These are phyloP conservation scores for Aspergillus calidoustus DNA, from an alignment of 2,329 filamentous ascomycete species.

Conservation along the genomic window DNA sequence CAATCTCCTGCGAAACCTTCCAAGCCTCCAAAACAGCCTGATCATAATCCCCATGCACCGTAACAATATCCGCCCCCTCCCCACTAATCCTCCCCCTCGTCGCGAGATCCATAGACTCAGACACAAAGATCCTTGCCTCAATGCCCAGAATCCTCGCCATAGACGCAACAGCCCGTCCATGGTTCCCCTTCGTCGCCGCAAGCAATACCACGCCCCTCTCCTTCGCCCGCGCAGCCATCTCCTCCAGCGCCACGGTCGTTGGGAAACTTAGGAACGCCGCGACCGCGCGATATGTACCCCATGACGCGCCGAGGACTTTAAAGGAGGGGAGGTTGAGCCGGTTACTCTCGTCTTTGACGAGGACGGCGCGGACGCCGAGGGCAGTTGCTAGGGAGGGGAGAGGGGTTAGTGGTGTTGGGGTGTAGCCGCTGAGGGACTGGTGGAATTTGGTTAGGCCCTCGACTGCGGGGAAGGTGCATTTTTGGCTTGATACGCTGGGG, in stretches of 20 bases:
- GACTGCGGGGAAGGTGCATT: slow-evolving; percentile 16
- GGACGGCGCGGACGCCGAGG: slow-evolving; percentile 61
- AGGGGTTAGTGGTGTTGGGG: slow-evolving; percentile 58
- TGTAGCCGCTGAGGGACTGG: slow-evolving; percentile 60
- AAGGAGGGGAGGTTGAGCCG: slow-evolving; percentile 74
- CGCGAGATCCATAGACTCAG: slow-evolving; percentile 58
- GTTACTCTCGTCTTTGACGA: slow-evolving; percentile 72
- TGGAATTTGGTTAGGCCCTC: slow-evolving; percentile 56
- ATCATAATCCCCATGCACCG: slow-evolving; percentile 67
- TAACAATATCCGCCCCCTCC: slow-evolving; percentile 66
- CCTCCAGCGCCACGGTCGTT: slow-evolving; percentile 48
- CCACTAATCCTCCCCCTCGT: slow-evolving; percentile 60
- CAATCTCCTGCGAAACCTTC: slow-evolving; percentile 39
- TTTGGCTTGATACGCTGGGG: slow-evolving; percentile 23
- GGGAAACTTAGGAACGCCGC: slow-evolving; percentile 50
- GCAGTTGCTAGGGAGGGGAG: slow-evolving; percentile 61
- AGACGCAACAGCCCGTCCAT: slow-evolving; percentile 72
- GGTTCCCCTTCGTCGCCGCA: slow-evolving; percentile 76
- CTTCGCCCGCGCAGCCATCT: slow-evolving; percentile 45
- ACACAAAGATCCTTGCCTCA: slow-evolving; percentile 65
- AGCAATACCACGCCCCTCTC: slow-evolving; percentile 52
- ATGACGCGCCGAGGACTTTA: slow-evolving; percentile 80
- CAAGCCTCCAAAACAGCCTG: slow-evolving; percentile 59
- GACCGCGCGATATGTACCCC: slow-evolving; percentile 68
- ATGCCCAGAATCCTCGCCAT: slow-evolving; percentile 68